phyloP scores from a whole-genome alignment of 805 yeast species.

The Kluyveromyces lactis region DNA sequence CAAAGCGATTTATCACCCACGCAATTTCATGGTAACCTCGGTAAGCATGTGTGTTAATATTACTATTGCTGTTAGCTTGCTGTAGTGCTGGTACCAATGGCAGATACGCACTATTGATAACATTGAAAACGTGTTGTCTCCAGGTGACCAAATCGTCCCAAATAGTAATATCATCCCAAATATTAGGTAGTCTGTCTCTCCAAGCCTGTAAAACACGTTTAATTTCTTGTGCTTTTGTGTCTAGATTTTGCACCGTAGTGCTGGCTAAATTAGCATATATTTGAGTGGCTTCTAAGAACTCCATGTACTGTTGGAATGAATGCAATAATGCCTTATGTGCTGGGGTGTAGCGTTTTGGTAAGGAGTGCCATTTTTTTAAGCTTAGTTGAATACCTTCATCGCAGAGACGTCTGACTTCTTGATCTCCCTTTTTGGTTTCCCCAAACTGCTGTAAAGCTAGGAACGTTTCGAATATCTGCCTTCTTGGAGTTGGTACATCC shows the following conservation, averaged over 20 bases:
- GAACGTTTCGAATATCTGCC: constrained; percentile 94
- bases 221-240: constrained; percentile 86
- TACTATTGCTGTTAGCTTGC: constrained; percentile 55
- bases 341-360: constrained; percentile 63
- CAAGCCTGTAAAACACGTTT: constrained; percentile 94
- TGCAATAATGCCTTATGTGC: constrained; percentile 89
- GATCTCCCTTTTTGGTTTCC: constrained; percentile 78
- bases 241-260: constrained; percentile 88
- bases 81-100: constrained; percentile 85
- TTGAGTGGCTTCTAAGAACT: constrained; percentile 94
- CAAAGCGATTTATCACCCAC: constrained; percentile 96
- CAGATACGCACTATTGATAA: constrained; percentile 86
- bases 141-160: constrained; percentile 98
- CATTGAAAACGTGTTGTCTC: constrained; percentile 98
- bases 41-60: constrained; percentile 87
- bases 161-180: constrained; percentile 94
- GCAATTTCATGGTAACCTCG: constrained; percentile 98
- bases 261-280: constrained; percentile 80
- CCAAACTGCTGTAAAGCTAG: constrained; percentile 88
- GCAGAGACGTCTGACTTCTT: constrained; percentile 75
- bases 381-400: constrained; percentile 96
- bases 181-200: constrained; percentile 94
- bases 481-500: constrained; percentile 97
- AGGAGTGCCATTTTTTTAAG: constrained; percentile 83
- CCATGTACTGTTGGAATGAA: constrained; percentile 95